Base-by-base conservation (phyloP, 257 asterid species). In the Leptodermis oblonga region DNA sequence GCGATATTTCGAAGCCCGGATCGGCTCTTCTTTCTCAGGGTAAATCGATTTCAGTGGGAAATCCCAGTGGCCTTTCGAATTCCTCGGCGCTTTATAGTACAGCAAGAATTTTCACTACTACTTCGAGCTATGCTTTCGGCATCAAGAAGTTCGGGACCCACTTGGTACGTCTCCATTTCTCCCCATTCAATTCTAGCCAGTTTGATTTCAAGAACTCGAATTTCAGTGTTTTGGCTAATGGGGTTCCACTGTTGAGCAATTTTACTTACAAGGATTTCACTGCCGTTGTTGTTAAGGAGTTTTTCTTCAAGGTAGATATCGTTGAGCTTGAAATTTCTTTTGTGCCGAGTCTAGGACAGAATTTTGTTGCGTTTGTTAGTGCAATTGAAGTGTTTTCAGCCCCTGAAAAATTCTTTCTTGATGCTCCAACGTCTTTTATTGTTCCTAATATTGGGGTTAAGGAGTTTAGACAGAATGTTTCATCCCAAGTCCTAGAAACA, bases 311-410 rank as follows among this genome's bases (percentile, higher is more conserved):
- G 85, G 84, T 88, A n/a, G 88, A 84, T 30, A 31, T 15, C 41
- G 75, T 36, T 26, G 81, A 86, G 76, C 87, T 90, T 64, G 82
- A 84, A 74, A 82, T 90, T 73, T 4, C 73, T 70, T 88, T 90
- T 73, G 70, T 14, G 7, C 95, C 92, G 11, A 22, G 11, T 39
- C 53, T 46, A 53, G 85, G 73, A 66, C 78, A 85, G 18, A 69
- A 26, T 39, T 86, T 86, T 64, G 96, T 82, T 0, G n/a, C n/a
- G n/a, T 90, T 68, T 79, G 89, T 83, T 54, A 90, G 67, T 75
- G 96, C 90, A 17, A 86, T 90, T 77, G 97, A 90, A 72, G 82
- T 88, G 49, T 80, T 90, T 65, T 88, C 97, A 22, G 86, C 85
- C 0, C 96, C 96, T 26, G 73, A 73, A 46, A 88, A 81, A 82